A percentile compares a stretch with the other conserved stretches of the same genome.
Evolutionary conservation across 805 yeast species (phyloP).

Genomic region (Teunomyces pallodes): DNA sequence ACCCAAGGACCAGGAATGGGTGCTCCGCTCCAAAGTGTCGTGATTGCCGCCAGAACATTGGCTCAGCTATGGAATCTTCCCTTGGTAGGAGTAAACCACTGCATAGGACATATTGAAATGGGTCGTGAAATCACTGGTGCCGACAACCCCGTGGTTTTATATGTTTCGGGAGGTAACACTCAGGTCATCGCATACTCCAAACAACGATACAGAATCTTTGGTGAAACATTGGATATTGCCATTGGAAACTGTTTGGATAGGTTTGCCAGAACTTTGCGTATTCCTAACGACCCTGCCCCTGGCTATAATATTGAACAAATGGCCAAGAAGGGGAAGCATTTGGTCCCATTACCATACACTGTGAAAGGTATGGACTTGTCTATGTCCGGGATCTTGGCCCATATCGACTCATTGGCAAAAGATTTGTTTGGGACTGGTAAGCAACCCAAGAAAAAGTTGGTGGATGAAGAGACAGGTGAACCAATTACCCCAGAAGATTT

Average conservation of each 20-base stretch:
- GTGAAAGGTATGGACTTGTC: slow-evolving; percentile 98
- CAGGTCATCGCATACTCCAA: slow-evolving; percentile 96
- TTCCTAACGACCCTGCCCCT: slow-evolving; percentile 93
- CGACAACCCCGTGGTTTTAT: slow-evolving; percentile 91
- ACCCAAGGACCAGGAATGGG: slow-evolving; percentile 99
- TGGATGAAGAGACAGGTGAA: slow-evolving; percentile 45
- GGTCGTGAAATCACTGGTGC: slow-evolving; percentile 99
- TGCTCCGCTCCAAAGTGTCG: slow-evolving; percentile 93
- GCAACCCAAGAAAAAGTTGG: slow-evolving; percentile 27
- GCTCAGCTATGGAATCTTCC: slow-evolving; percentile 80
- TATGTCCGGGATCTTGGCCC: slow-evolving; percentile 92
- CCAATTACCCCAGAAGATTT: slow-evolving; percentile 77
- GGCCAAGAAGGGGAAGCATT: slow-evolving; percentile 66
- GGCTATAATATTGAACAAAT: slow-evolving; percentile 96
- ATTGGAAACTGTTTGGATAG: slow-evolving; percentile 96
- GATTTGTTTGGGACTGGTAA: slow-evolving; percentile 53
- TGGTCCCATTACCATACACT: slow-evolving; percentile 86
- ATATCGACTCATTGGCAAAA: slow-evolving; percentile 75
- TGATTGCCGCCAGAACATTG: slow-evolving; percentile 84
- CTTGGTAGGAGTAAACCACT: slow-evolving; percentile 91
- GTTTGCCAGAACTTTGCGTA: slow-evolving; percentile 86
- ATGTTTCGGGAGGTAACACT: slow-evolving; percentile 98
- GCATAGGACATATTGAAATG: slow-evolving; percentile 98
- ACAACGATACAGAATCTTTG: slow-evolving; percentile 93
- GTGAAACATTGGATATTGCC: slow-evolving; percentile 98